phyloP scores from a whole-genome alignment of 192 early-diverging fungal species.

The Podila verticillata region DNA sequence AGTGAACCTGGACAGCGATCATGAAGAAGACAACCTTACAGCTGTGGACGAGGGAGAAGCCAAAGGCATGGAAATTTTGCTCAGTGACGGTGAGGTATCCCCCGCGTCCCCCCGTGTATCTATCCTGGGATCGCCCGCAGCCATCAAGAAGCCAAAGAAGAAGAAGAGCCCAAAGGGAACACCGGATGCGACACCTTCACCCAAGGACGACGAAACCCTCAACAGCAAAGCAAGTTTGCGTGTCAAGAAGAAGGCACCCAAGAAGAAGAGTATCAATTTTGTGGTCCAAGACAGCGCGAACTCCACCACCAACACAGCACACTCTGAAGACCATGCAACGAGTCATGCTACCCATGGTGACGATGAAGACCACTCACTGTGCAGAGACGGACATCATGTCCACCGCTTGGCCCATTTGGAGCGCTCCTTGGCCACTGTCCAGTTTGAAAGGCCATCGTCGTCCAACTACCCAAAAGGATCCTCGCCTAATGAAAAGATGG shows the following conservation, averaged over 20 bases:
- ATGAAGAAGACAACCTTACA: constrained; percentile 7
- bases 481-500: neutral
- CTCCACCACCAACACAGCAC: neutral
- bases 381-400: constrained; percentile 18
- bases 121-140: constrained; percentile 13
- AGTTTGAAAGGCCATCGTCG: neutral
- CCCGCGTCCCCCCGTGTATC: neutral
- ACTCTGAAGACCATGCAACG: neutral
- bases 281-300: neutral
- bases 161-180: neutral
- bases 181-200: neutral
- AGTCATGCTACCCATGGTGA: constrained; percentile 1
- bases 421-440: constrained; percentile 10
- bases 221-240: constrained; percentile 3
- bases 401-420: constrained; percentile 40
- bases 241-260: constrained; percentile 15
- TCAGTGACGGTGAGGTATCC: neutral
- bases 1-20: constrained; percentile 48
- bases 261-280: neutral
- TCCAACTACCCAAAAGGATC: neutral
- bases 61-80: neutral
- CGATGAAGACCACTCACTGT: constrained; percentile 2
- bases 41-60: neutral
- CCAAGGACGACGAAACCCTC: neutral
- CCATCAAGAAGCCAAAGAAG: constrained; percentile 34